Base-by-base conservation (phyloP, 139 green algal species). In the Ettlia oleoabundans region DNA sequence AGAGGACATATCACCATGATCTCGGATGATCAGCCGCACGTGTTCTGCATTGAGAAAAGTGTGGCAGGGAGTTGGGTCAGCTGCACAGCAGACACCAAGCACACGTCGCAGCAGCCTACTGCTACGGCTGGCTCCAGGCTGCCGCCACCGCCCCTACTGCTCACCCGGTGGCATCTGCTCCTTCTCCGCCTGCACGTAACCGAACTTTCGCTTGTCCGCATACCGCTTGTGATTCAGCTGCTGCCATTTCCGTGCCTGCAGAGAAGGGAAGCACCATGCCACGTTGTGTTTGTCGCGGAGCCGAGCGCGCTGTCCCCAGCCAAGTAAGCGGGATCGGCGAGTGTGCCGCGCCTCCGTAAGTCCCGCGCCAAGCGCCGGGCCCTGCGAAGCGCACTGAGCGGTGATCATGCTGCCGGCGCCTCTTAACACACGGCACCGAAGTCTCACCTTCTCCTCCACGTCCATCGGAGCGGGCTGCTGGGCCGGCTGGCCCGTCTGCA, bases 1-100 rank as follows among this genome's bases (percentile, higher is more conserved):
- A 30, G 91, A 96, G 5, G 91, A 94, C 97, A 99, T 99, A 87
- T 99, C 97, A 10, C 97, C 97, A 85, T 99, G 97, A 78, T 99
- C 97, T 37, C 92, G 88, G 71, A 98, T 95, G 87, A 99, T 98
- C 87, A 99, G 99, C 58, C 97, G 92, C 32, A 99, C 96, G 81
- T 99, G 96, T 92, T 99, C 97, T 24, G 83, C 64, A 83, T 10
- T 8, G 7, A 72, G 28, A 28, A 65, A 9, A 65, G 21, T 28
- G 5, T 28, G 55, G 55, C 15, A 10, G 47, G 10, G 47, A 58
- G 30, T 35, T 51, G 64, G 64, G 35, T 24, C 15, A 15, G 47
- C 47, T 10, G 13, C 10, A 24, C 62, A 41, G 13, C 43, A n/a
- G 21, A 41, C 19, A 41, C 13, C 33, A 43, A 28, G 18, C 22